phyloP scores from a whole-genome alignment of 345 rosid genomes.

The Nasturtium officinale region DNA sequence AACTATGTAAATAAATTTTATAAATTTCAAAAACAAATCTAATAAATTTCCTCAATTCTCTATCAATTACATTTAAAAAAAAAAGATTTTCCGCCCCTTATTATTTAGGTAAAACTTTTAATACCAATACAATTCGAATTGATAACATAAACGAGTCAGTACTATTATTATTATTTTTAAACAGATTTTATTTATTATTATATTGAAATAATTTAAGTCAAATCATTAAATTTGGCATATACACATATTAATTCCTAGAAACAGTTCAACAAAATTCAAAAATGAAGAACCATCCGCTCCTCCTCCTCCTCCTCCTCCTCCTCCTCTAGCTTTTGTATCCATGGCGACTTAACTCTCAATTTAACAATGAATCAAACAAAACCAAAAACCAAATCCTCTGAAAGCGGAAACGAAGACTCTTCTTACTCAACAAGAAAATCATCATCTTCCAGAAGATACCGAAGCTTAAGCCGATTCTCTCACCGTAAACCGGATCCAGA shows the following conservation, averaged over 20 bases:
- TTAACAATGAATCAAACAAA: constrained; percentile 62
- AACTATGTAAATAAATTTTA: background rate
- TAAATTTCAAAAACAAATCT: background rate
- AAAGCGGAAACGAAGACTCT: constrained; percentile 49
- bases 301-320: constrained; percentile 9
- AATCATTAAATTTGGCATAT: background rate
- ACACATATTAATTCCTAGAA: background rate
- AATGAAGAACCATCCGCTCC: constrained; percentile 14
- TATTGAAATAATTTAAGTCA: background rate
- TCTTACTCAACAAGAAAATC: constrained; percentile 52
- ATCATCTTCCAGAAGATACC: constrained; percentile 62
- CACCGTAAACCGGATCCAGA: constrained; percentile 50
- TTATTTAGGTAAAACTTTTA: no score
- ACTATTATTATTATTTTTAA: no score
- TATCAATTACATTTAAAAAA: background rate
- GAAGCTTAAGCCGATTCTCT: constrained; percentile 91
- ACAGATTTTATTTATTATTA: background rate
- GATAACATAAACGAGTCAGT: no score
- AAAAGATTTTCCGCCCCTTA: background rate
- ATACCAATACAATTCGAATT: no score
- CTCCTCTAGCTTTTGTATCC: constrained; percentile 11
- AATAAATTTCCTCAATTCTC: background rate
- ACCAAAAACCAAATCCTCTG: constrained; percentile 48
- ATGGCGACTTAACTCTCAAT: constrained; percentile 85
- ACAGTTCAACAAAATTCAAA: constrained; percentile 20